phyloP scores from a whole-genome alignment of 768 basidiomycete species.

The Mycena leptocephala region DNA sequence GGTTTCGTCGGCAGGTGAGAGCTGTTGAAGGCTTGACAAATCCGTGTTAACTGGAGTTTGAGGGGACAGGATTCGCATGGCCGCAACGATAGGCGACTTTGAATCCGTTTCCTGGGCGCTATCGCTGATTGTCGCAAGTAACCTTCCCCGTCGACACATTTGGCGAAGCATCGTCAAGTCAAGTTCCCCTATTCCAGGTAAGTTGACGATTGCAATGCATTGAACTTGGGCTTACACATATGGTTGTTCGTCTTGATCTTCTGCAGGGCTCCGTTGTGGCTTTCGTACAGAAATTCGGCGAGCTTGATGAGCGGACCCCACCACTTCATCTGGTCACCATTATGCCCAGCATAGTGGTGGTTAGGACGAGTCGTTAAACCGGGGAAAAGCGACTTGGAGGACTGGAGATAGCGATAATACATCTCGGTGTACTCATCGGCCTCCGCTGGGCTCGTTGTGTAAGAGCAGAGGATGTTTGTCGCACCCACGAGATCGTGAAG shows the following conservation, averaged over 20 bases:
- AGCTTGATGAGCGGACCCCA: slow-evolving; percentile 36
- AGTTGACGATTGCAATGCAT: neutral
- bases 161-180: slow-evolving; percentile 29
- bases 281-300: slow-evolving; percentile 31
- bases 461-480: slow-evolving; percentile 24
- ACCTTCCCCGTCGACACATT: slow-evolving; percentile 21
- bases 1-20: neutral
- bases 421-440: neutral
- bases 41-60: neutral
- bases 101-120: neutral
- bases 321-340: slow-evolving; percentile 20
- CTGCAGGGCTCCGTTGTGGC: slow-evolving; percentile 27
- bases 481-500: slow-evolving; percentile 22
- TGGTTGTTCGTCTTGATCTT: slow-evolving; percentile 31
- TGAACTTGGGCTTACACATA: slow-evolving; percentile 12
- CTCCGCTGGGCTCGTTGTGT: neutral
- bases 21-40: neutral
- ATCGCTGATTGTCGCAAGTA: slow-evolving; percentile 21
- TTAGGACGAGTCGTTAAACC: slow-evolving; percentile 21
- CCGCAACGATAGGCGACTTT: neutral
- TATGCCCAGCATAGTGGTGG: slow-evolving; percentile 25
- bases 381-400: slow-evolving; percentile 23
- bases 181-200: slow-evolving; percentile 18
- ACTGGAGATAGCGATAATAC: neutral
- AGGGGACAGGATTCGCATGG: slow-evolving; percentile 14